Percentiles rank a stretch among this genome's conserved stretches.
phyloP scores from a whole-genome alignment of 176 grass and related monocot genomes.

The Oryza officinalis region DNA sequence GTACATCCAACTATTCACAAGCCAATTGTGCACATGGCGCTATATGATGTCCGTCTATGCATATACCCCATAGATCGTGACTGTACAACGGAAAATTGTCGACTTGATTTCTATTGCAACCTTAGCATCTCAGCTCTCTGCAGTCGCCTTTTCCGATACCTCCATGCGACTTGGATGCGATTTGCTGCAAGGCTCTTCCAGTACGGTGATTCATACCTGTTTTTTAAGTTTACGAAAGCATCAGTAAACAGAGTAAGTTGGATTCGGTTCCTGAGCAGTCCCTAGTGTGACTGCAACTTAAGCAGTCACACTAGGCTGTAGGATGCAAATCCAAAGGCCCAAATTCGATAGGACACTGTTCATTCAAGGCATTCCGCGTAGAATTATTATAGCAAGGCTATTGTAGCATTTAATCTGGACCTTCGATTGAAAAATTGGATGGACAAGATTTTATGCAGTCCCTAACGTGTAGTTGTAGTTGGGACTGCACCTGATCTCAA shows the following conservation, averaged over 20 bases:
- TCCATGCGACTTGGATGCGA: constrained; percentile 77
- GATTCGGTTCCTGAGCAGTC: too few relatives aligned
- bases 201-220: constrained; percentile 77
- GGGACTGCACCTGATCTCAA: too few relatives aligned
- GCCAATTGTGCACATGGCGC: background rate
- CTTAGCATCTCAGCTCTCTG: constrained; percentile 39
- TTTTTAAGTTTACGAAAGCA: background rate
- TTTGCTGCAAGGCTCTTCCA: constrained; percentile 72
- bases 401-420: too few relatives aligned
- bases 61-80: constrained; percentile 8
- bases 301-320: too few relatives aligned
- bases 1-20: background rate
- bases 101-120: constrained; percentile 32
- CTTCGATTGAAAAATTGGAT: too few relatives aligned
- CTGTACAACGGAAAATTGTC: background rate
- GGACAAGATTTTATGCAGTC: too few relatives aligned
- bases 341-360: too few relatives aligned
- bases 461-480: too few relatives aligned
- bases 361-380: too few relatives aligned
- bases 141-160: constrained; percentile 58
- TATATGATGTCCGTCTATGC: background rate
- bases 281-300: too few relatives aligned
- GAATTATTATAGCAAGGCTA: too few relatives aligned
- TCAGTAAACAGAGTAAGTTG: background rate
- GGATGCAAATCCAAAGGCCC: too few relatives aligned